Conservation (phyloP, 177 flowering plant species). For the Vitis hybrid region DNA sequence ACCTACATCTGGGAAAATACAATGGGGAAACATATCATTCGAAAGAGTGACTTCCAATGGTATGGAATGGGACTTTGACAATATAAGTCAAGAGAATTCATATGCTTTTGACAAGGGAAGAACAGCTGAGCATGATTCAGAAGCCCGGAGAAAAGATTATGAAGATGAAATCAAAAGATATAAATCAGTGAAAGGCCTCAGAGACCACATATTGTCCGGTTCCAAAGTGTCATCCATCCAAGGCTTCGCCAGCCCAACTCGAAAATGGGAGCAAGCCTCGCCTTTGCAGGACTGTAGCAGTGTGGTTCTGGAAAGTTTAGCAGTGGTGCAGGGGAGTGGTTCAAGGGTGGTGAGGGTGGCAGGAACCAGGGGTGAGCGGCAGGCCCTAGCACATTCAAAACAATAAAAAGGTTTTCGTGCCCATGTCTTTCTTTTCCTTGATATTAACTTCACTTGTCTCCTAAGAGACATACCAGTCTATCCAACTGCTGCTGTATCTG, state of each 20-base stretch:
- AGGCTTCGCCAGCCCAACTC: slow-evolving; percentile 24
- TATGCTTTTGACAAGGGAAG: slow-evolving; percentile 19
- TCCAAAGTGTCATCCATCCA: slow-evolving; percentile 13
- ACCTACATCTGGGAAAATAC: slow-evolving; percentile 38
- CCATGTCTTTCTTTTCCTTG: neutral
- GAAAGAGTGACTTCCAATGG: slow-evolving; percentile 29
- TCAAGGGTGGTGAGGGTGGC: neutral
- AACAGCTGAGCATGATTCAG: slow-evolving; percentile 17
- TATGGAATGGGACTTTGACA: slow-evolving; percentile 21
- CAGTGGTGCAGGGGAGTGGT: neutral
- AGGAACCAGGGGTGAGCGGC: neutral
- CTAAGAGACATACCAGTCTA: neutral
- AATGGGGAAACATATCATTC: slow-evolving; percentile 41
- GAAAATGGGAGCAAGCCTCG: slow-evolving; percentile 8
- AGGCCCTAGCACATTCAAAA: neutral
- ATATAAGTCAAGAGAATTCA: slow-evolving; percentile 12
- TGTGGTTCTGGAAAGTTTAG: slow-evolving; percentile 3
- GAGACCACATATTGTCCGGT: slow-evolving; percentile 28
- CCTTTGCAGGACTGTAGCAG: slow-evolving; percentile 12
- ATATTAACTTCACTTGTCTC: neutral
- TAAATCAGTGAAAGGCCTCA: slow-evolving; percentile 27
- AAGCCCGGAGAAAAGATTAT: slow-evolving; percentile 15
- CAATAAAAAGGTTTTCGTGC: neutral
- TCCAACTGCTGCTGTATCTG: too few species aligned
- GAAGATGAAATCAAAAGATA: slow-evolving; percentile 38